Evolutionary conservation across 768 basidiomycete species (phyloP), one percentile per base, ranked within the genome.

Genomic region (Auricularia sp.): DNA sequence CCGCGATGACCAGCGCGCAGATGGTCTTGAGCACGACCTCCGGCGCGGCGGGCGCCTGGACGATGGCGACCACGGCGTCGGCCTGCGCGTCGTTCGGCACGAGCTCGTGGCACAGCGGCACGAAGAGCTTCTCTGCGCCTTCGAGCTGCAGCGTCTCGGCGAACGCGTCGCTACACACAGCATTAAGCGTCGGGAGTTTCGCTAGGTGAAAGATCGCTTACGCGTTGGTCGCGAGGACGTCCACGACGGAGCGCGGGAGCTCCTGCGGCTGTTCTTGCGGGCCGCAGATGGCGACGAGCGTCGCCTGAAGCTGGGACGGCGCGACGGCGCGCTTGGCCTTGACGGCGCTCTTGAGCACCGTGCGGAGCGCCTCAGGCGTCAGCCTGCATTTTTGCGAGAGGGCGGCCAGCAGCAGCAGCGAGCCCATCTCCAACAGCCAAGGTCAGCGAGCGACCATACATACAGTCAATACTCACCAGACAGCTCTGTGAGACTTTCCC

Each of bases 341-440:
- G 11, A 71, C 63, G 76, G 92, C 85, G 2, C 81, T 72, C 37
- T 72, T 72, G 8, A 92, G 66, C 21, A 93, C 81, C 2, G 81
- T 78, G 64, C 82, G 82, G 64, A 92, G 66, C 0, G 88, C 90
- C 21, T 82, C 71, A 0, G 83, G 68, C 1, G 84, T 79, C 39
- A 95, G 70, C 13, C 79, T 77, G 62, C 83, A 83, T 74, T 85
- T 87, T 67, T 85, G 85, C 0, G 89, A 84, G 29, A 95, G 78
- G 0, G 85, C 79, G 1, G 86, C 83, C 0, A 94, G 77, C 8
- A 94, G 79, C 65, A 93, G 81, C 69, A 88, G 90, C 68, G 83
- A 85, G 56, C 85, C 88, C 13, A 94, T 80, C 89, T 90, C 66
- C 11, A 63, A 65, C 0, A 42, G 39, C 13, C 65, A 66, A 64